Percentiles rank a stretch among this genome's conserved stretches.
phyloP scores from a whole-genome alignment of 1,139 yeast species.

The Candida sp. region DNA sequence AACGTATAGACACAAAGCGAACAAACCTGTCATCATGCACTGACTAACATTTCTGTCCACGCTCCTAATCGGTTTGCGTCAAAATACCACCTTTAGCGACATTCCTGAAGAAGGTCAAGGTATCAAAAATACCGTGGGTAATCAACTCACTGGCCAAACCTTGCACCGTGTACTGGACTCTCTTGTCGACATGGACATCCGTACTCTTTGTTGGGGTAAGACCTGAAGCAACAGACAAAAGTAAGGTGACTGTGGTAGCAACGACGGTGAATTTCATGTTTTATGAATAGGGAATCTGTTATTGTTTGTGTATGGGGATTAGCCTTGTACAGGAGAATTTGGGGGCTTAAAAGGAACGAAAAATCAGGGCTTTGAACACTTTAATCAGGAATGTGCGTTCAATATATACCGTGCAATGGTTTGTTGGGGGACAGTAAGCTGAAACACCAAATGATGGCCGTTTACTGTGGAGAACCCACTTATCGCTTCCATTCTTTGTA shows the following conservation, averaged over 20 bases:
- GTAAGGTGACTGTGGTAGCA: background rate
- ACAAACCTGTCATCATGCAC: too few species aligned
- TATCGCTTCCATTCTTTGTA: too few species aligned
- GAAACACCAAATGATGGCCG: too few species aligned
- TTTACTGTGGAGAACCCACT: too few species aligned
- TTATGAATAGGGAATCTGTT: background rate
- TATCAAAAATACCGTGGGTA: background rate
- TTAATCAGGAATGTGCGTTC: too few species aligned
- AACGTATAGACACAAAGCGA: background rate
- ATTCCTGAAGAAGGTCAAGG: background rate
- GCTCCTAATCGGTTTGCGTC: conserved; percentile 2
- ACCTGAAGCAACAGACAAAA: background rate
- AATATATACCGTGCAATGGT: too few species aligned
- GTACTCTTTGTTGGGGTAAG: background rate
- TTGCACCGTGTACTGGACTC: conserved; percentile 1
- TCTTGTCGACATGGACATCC: background rate
- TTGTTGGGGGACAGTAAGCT: too few species aligned
- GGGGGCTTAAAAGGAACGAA: too few species aligned
- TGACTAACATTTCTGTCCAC: too few species aligned
- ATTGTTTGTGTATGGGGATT: too few species aligned
- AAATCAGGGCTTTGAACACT: too few species aligned
- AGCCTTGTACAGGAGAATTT: too few species aligned
- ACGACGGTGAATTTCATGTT: conserved; percentile 1
- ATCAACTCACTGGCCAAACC: conserved; percentile 1
- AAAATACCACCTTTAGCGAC: background rate